Evolutionary conservation across 2,329 filamentous ascomycete species (phyloP), one percentile per base, ranked within the genome.

Genomic region (Calonectria pauciramosa): DNA sequence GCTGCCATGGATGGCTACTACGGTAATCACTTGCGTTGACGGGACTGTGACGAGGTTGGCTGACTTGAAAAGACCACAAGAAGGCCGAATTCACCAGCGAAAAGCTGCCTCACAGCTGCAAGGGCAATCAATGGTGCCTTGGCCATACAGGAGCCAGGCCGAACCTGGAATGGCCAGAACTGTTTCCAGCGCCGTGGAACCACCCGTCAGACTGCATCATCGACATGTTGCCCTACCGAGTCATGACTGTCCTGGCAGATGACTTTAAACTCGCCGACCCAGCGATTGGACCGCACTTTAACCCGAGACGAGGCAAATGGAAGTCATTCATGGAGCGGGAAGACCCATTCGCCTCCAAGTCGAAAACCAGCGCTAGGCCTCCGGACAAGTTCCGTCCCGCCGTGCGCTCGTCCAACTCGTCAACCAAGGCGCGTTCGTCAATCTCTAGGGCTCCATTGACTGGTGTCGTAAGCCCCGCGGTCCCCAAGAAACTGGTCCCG

Each of bases 1-100:
- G 56, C 56, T 9, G 56, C 56, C 4, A 63, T 63, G 56, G 56
- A 63, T 41, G 56, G 56, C 14, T 63, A 63, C 32, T 63, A 63
- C 23, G 23, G 56, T 63, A 41, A 63, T 34, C 23, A 41, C 14
- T 2, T 26, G 4, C 34, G 16, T 14, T 5, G 6, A 9, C 4
- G 36, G 4, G 10, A 23, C n/a, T 28, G 13, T 14, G 8, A 41
- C 16, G 18, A 30, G 2, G 4, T n/a, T 18, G 36, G 7, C 23
- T 63, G 16, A 63, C 23, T 28, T 63, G 34, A 14, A 20, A 38
- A 63, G 56, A 63, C 23, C 34, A 38, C 14, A 36, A 20, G n/a
- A 63, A 23, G 14, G 34, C 56, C 7, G 34, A 26, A 11, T 41
- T 63, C 13, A 28, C 56, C 14, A 13, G 41, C 16, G 14, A 41